These are phyloP conservation scores for Artemisia argyi DNA, from an alignment of 129 eudicot genomes.

Conservation along the genomic window DNA sequence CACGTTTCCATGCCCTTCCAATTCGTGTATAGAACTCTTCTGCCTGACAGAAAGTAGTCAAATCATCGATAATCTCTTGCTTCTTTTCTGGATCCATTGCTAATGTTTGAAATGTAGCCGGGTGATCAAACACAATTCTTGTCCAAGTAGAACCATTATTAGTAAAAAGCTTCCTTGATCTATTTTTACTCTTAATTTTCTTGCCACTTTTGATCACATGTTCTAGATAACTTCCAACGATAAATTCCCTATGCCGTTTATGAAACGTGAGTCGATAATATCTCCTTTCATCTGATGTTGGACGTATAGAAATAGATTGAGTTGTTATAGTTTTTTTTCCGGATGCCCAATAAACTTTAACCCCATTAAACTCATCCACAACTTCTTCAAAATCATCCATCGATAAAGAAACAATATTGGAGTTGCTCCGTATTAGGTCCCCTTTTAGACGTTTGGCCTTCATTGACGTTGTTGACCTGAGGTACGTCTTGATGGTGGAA, in stretches of 20 bases:
- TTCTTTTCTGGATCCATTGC: constrained; percentile 34
- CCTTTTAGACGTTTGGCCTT: constrained; percentile 47
- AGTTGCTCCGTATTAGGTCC: background rate
- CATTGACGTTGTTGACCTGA: constrained; percentile 34
- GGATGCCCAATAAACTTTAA: constrained; percentile 47
- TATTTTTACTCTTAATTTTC: constrained; percentile 26
- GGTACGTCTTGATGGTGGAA: constrained; percentile 38
- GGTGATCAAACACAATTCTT: constrained; percentile 41
- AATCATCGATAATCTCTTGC: constrained; percentile 34
- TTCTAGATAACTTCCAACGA: constrained; percentile 29
- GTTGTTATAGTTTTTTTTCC: background rate
- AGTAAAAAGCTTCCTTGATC: constrained; percentile 39
- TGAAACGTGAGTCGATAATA: constrained; percentile 45
- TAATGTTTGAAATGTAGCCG: constrained; percentile 35
- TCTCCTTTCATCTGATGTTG: constrained; percentile 35
- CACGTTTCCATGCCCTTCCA: constrained; percentile 50
- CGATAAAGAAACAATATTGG: constrained; percentile 29
- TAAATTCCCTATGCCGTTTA: constrained; percentile 33
- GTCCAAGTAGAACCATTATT: constrained; percentile 33
- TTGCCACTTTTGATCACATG: constrained; percentile 51
- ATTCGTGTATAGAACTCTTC: constrained; percentile 31
- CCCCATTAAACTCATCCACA: constrained; percentile 44
- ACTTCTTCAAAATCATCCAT: constrained; percentile 55
- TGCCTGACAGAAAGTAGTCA: constrained; percentile 33
- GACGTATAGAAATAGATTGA: constrained; percentile 18